These are phyloP conservation scores for Linanthus parryae DNA, from an alignment of 148 eudicot species.

Conservation along the genomic window DNA sequence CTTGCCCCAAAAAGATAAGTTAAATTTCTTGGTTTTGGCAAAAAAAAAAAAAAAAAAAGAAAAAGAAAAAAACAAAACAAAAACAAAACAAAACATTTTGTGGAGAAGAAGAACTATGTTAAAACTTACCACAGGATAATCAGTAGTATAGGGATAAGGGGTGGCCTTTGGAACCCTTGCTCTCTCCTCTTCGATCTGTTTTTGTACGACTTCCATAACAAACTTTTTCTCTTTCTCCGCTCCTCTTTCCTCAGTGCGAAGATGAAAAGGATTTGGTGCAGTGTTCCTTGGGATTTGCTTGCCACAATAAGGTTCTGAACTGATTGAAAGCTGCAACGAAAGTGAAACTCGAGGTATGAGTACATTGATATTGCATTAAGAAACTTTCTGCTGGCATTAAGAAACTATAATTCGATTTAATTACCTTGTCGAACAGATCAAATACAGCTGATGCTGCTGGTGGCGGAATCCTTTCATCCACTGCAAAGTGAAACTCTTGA, in stretches of 20 bases:
- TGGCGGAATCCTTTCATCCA: conserved; percentile 79
- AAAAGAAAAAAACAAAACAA: not conserved
- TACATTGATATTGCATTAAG: not conserved
- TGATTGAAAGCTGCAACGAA: conserved; percentile 58
- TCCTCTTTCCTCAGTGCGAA: conserved; percentile 94
- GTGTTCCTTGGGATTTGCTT: conserved; percentile 65
- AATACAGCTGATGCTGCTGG: conserved; percentile 40
- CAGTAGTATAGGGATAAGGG: conserved; percentile 94
- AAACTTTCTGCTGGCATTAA: not conserved
- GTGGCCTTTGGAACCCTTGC: conserved; percentile 82
- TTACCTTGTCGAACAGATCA: conserved; percentile 90
- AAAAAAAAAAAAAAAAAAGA: no score
- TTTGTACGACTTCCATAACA: conserved; percentile 52
- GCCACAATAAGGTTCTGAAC: conserved; percentile 51
- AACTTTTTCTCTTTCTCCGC: conserved; percentile 70
- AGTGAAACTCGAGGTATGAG: not conserved
- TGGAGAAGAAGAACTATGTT: no score
- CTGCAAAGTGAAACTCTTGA: conserved; percentile 82
- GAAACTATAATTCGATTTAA: not conserved
- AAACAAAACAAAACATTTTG: not conserved
- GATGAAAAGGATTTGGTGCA: conserved; percentile 73
- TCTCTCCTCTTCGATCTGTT: conserved; percentile 72
- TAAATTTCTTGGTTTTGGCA: no score
- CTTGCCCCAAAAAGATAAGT: no score
- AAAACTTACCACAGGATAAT: conserved; percentile 98